Evolutionary conservation across 1,139 yeast species (phyloP), one percentile per base, ranked within the genome.

Genomic region (Lizanozyma gosingica): DNA sequence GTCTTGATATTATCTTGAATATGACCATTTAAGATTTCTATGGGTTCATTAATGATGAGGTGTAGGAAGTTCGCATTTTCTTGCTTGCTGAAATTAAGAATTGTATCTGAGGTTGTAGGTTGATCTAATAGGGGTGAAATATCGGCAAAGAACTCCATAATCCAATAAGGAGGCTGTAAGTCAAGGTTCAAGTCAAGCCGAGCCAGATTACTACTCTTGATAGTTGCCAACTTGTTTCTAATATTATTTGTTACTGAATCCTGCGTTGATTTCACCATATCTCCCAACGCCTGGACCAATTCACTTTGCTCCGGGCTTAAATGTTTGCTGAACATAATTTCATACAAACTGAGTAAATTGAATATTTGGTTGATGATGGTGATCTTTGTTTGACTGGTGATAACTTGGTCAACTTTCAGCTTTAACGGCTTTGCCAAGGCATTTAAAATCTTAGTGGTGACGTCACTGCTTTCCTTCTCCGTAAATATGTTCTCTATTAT

Each of bases 111-210:
- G 4, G 62, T 55, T n/a, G 62, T 62, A 18, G 55, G 52, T 40
- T 62, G 65, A 48, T 77, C 82, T 41, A 77, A 63, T 3, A 73
- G 55, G 4, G 75, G 76, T 42, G 79, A 61, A 15, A 75, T 59
- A 29, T 71, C 78, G 1, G 73, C 56, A 47, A 76, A 65, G 50
- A 76, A 78, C 4, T 76, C 80, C 38, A 75, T 65, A 14, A 83
- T 58, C 94, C 92, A 83, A 47, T 81, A 87, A 0, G 92, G 90
- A 6, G 87, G 76, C 45, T 80, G 72, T 38, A 82, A 62, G 40
- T 77, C 80, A 35, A 64, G 63, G 43, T 65, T 61, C 45, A 56
- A 55, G 36, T 70, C 75, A 32, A 69, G 50, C 43, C 67, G 67
- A 2, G 76, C 68, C 50, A 61, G 62, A 41, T 67, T 65, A 36